Percentiles rank a stretch among this genome's conserved stretches.
Conservation (phyloP, 108 stramenopile species). For the Pseudonitzschia delicatissima region DNA sequence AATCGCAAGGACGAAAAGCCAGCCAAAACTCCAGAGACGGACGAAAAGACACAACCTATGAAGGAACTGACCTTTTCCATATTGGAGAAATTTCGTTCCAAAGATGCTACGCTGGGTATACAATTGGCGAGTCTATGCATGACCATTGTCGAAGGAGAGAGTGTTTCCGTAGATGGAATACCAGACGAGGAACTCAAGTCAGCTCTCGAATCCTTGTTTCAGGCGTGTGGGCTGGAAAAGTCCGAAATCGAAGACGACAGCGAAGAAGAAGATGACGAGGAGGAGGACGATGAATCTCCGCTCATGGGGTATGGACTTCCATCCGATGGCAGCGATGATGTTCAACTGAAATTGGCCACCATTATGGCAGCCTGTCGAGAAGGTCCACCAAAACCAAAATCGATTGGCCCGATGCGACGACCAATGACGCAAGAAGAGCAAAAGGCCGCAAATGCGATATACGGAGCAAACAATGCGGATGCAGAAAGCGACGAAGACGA, state of each 20-base stretch:
- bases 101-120: conserved; percentile 20
- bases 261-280: conserved; percentile 48
- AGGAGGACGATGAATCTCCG: conserved; percentile 17
- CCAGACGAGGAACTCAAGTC: conserved; percentile 59
- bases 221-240: conserved; percentile 55
- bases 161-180: conserved; percentile 68
- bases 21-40: conserved; percentile 15
- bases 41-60: conserved; percentile 29
- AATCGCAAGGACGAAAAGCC: not conserved
- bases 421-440: conserved; percentile 15
- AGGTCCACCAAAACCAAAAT: conserved; percentile 36
- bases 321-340: conserved; percentile 35
- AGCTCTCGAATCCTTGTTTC: conserved; percentile 55
- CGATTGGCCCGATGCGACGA: conserved; percentile 19
- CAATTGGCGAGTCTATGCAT: conserved; percentile 63
- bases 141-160: conserved; percentile 63
- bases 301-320: conserved; percentile 69
- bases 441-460: not conserved
- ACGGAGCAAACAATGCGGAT: conserved; percentile 1
- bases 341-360: conserved; percentile 21
- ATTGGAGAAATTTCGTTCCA: conserved; percentile 42
- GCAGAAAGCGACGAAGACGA: conserved; percentile 32
- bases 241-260: conserved; percentile 69
- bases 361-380: conserved; percentile 38
- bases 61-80: conserved; percentile 45